Percentiles rank a stretch among this genome's conserved stretches.
These are phyloP conservation scores for Eremomyces bilateralis DNA, from an alignment of 495 filamentous ascomycete species.

Conservation along the genomic window DNA sequence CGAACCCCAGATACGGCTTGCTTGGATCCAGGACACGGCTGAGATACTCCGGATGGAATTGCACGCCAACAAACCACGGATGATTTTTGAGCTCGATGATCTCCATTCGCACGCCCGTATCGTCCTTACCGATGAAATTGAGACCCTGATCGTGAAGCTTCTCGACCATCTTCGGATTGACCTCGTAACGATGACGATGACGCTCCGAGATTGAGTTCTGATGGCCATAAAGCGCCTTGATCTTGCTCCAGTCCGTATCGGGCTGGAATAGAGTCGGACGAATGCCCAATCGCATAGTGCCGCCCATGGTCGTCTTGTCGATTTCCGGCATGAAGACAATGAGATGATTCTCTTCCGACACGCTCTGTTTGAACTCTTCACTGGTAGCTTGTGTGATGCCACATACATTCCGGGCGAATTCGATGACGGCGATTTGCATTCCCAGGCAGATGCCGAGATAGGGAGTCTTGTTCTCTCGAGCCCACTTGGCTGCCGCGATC, in stretches of 20 bases:
- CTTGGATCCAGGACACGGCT: conserved; percentile 50
- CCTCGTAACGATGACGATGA: conserved; percentile 56
- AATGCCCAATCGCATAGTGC: conserved; percentile 79
- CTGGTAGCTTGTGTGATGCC: conserved; percentile 36
- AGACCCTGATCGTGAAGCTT: conserved; percentile 25
- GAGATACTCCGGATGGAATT: conserved; percentile 76
- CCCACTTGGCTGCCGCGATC: conserved; percentile 65
- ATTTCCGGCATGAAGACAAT: conserved; percentile 89
- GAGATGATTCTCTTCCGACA: conserved; percentile 18
- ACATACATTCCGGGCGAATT: conserved; percentile 57
- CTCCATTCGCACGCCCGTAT: conserved; percentile 71
- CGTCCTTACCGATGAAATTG: conserved; percentile 59
- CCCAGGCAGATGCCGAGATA: conserved; percentile 89
- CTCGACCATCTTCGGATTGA: conserved; percentile 45
- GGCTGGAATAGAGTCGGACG: conserved; percentile 54
- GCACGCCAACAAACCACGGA: conserved; percentile 76
- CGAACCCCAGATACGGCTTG: conserved; percentile 65
- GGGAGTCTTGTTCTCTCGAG: conserved; percentile 56
- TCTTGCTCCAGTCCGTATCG: conserved; percentile 55
- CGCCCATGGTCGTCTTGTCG: conserved; percentile 51
- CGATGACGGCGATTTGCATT: conserved; percentile 86
- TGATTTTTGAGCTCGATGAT: conserved; percentile 75
- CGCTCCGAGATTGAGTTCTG: conserved; percentile 30
- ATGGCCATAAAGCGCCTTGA: conserved; percentile 55
- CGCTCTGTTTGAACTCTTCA: conserved; percentile 35